Evolutionary conservation across 2,329 filamentous ascomycete species (phyloP).

Genomic region (Cryphonectria radicalis): DNA sequence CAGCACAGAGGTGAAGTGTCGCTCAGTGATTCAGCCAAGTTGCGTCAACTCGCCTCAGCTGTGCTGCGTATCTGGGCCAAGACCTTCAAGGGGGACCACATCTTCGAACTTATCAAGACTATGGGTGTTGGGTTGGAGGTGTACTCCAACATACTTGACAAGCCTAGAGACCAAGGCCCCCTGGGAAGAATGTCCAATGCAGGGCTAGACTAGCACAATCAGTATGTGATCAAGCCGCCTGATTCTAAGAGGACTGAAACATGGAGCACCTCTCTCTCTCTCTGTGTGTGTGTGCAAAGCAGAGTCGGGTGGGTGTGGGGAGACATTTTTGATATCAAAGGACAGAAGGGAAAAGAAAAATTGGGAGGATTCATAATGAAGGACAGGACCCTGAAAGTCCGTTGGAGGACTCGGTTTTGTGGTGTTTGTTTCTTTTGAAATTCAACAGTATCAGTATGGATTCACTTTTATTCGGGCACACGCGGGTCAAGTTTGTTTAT

Average conservation of each 20-base stretch:
- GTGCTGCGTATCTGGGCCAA: conserved; percentile 66
- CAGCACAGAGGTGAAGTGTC: conserved; percentile 47
- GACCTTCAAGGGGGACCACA: conserved; percentile 64
- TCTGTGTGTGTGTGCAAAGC: background rate
- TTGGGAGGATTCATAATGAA: background rate
- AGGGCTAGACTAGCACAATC: conserved; percentile 5
- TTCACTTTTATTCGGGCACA: background rate
- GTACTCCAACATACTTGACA: conserved; percentile 61
- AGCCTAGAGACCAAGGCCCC: conserved; percentile 54
- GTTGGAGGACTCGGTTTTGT: background rate
- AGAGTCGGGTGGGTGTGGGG: background rate
- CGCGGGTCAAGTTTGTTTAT: background rate
- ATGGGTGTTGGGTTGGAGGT: conserved; percentile 62
- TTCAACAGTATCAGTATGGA: background rate
- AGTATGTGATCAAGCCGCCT: background rate
- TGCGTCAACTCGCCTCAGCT: conserved; percentile 60
- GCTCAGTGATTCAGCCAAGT: conserved; percentile 53
- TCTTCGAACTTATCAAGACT: conserved; percentile 63
- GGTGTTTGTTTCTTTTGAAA: background rate
- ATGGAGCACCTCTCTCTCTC: background rate
- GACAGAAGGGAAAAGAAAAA: too few species aligned
- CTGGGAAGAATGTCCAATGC: conserved; percentile 40
- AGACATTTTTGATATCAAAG: background rate
- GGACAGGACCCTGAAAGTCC: background rate
- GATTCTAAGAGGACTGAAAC: too few species aligned